These are phyloP conservation scores for Aphanomyces invadans DNA, from an alignment of 352 stramenopile genomes.

Conservation along the genomic window DNA sequence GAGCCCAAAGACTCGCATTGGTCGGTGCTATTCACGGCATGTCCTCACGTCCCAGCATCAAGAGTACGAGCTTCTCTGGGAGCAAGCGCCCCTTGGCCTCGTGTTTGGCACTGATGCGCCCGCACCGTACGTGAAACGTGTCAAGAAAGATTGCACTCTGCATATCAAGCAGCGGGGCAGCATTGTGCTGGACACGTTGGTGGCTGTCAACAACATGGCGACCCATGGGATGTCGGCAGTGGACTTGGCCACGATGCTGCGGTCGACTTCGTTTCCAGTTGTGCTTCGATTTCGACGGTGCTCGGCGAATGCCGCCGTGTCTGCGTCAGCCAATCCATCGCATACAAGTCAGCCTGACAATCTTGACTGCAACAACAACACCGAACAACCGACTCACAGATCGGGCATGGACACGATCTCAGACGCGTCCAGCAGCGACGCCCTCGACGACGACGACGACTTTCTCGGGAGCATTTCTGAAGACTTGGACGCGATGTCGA, in stretches of 20 bases:
- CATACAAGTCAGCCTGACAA: neutral
- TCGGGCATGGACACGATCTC: slow-evolving; percentile 1
- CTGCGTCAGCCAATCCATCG: neutral
- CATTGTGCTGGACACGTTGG: neutral
- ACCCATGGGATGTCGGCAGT: neutral
- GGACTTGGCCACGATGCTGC: neutral
- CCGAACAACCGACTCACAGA: neutral
- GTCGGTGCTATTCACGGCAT: neutral
- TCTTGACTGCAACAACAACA: neutral
- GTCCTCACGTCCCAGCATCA: neutral
- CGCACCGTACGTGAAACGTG: slow-evolving; percentile 6
- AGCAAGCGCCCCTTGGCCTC: slow-evolving; percentile 6
- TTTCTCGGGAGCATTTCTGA: slow-evolving; percentile 1
- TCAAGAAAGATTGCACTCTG: slow-evolving; percentile 12
- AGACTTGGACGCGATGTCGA: neutral
- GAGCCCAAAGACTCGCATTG: neutral
- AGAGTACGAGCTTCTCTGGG: slow-evolving; percentile 21
- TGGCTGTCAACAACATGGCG: slow-evolving; percentile 23
- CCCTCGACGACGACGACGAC: slow-evolving; percentile 4
- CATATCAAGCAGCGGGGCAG: neutral
- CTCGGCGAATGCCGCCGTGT: neutral
- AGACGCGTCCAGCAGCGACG: neutral
- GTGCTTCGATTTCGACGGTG: slow-evolving; percentile 10
- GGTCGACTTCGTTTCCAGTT: neutral
- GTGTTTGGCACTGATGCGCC: neutral